phyloP scores from a whole-genome alignment of 2,329 filamentous ascomycete genomes.

The Aschersonia sp. region DNA sequence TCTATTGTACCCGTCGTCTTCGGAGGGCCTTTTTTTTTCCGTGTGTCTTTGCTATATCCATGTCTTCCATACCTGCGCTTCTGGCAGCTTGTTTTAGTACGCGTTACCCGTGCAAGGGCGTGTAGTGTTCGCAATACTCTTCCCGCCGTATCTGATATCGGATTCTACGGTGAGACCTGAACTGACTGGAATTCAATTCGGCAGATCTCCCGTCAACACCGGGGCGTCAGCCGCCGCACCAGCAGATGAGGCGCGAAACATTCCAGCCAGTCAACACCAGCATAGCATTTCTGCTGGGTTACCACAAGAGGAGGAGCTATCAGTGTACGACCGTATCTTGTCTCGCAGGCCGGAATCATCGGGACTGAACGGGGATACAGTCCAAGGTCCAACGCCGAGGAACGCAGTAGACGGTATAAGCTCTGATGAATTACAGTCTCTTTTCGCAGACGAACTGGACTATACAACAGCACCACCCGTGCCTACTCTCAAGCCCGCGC shows the following conservation, averaged over 20 bases:
- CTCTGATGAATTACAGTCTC: slow-evolving; percentile 11
- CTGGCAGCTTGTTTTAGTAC: not conserved
- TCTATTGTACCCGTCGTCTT: not conserved
- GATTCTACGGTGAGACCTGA: not conserved
- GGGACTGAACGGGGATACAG: slow-evolving; percentile 9
- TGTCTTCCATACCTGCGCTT: not conserved
- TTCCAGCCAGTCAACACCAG: slow-evolving; percentile 26
- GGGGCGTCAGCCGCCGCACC: slow-evolving; percentile 10
- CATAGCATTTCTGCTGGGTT: slow-evolving; percentile 24
- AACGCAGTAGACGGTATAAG: slow-evolving; percentile 9
- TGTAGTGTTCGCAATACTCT: not conserved
- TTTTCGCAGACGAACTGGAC: slow-evolving; percentile 21
- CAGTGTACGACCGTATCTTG: slow-evolving; percentile 28
- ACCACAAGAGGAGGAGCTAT: slow-evolving; percentile 20
- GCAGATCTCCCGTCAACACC: slow-evolving; percentile 11
- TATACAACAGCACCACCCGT: slow-evolving; percentile 30
- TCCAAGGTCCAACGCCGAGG: slow-evolving; percentile 12
- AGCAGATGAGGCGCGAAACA: slow-evolving; percentile 19
- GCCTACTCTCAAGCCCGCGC: slow-evolving; percentile 32
- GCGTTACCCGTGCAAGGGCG: not conserved
- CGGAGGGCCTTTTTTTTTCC: not conserved
- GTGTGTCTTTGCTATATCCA: not conserved
- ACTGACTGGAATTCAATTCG: slow-evolving; percentile 13
- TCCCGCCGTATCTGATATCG: not conserved
- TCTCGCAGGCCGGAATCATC: slow-evolving; percentile 17